Evolutionary conservation across 805 yeast species (phyloP), one percentile per base, ranked within the genome.

Genomic region (Blastobotrys terrestris): DNA sequence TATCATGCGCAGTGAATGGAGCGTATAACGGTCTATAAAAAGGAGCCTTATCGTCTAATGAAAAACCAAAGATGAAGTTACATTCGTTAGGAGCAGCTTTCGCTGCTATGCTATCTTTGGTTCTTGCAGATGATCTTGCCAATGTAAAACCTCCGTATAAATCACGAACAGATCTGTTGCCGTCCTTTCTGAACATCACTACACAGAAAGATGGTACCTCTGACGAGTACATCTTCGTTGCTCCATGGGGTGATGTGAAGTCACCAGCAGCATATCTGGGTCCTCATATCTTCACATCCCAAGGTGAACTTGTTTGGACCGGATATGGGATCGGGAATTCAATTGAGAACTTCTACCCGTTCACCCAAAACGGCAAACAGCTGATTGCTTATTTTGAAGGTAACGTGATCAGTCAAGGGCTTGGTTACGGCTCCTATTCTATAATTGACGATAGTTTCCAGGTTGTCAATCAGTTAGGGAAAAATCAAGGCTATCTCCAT

Each of bases 201-300:
- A 26, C 5, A 11, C 5, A 26, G 8, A 26, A 16, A 4, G 45
- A 18, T 18, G n/a, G 5, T 5, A 20, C 31, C 5, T 3, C 4
- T 19, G 44, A 47, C 16, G 31, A 11, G 15, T 20, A 31, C 16
- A 47, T 39, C 16, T 45, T 45, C 20, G 15, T 45, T 3, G 48
- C 48, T 14, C 48, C 48, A 7, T 45, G 48, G 48, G 48, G 48
- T 4, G 26, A 26, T 7, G 15, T 45, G 4, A 11, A 21, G 5
- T 7, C 8, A 3, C 15, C 48, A 18, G 15, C 3, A 14, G 39
- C 39, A 4, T 11, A 8, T 14, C 5, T 45, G 11, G 48, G 48
- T 4, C 39, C 39, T 4, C 48, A 45, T 19, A 45, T 45, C 26
- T 45, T 21, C 21, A 11, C 16, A 14, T 14, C 18, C 16, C 15